Percentiles rank a stretch among this genome's conserved stretches.
These are phyloP conservation scores for Lactarius indigo DNA, from an alignment of 768 basidiomycete species.

Conservation along the genomic window DNA sequence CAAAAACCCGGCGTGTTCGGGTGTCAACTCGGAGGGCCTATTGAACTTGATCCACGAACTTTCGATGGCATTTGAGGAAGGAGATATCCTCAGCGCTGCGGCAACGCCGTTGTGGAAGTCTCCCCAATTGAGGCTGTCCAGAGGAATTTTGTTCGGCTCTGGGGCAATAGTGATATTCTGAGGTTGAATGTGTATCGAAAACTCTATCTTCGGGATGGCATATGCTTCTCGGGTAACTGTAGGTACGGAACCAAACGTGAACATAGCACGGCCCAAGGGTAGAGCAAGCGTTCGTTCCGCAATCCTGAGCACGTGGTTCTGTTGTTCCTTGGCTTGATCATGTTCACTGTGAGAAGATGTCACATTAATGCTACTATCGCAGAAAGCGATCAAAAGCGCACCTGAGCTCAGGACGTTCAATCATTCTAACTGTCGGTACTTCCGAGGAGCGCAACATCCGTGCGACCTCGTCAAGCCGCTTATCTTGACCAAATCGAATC, in stretches of 20 bases:
- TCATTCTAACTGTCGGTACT: slow-evolving; percentile 57
- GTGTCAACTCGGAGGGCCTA: slow-evolving; percentile 83
- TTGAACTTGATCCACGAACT: slow-evolving; percentile 97
- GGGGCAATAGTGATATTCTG: slow-evolving; percentile 60
- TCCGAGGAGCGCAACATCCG: slow-evolving; percentile 84
- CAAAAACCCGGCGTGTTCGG: slow-evolving; percentile 95
- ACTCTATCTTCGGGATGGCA: slow-evolving; percentile 75
- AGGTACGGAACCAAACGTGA: slow-evolving; percentile 80
- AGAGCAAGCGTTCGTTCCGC: slow-evolving; percentile 88
- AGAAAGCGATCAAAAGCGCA: slow-evolving; percentile 34
- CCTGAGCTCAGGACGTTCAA: slow-evolving; percentile 70
- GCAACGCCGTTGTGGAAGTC: slow-evolving; percentile 98
- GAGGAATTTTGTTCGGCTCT: slow-evolving; percentile 67
- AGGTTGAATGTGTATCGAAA: slow-evolving; percentile 69
- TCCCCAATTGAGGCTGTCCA: slow-evolving; percentile 84
- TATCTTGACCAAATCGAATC: slow-evolving; percentile 87
- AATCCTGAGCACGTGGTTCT: slow-evolving; percentile 72
- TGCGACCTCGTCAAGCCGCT: slow-evolving; percentile 85
- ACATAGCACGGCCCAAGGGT: slow-evolving; percentile 87
- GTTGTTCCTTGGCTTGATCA: slow-evolving; percentile 83
- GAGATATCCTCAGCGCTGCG: slow-evolving; percentile 80
- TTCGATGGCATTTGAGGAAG: slow-evolving; percentile 71
- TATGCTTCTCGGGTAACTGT: slow-evolving; percentile 77
- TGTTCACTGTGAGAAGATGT: slow-evolving; percentile 56
- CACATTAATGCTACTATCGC: not conserved